phyloP scores from a whole-genome alignment of 2,329 filamentous ascomycete species.

The Aspergillus felis region DNA sequence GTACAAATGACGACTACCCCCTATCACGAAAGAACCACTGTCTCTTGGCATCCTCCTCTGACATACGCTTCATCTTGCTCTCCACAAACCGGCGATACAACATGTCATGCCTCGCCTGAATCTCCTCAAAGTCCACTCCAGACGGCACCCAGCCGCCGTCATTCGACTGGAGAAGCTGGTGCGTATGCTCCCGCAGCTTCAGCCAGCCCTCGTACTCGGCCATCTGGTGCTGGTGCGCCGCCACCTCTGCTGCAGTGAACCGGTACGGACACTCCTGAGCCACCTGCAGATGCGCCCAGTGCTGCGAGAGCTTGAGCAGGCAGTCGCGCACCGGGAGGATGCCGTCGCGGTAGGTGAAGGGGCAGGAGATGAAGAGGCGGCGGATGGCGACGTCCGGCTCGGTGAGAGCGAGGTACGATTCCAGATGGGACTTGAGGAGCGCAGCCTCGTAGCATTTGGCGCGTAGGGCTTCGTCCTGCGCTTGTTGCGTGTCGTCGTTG shows the following conservation, averaged over 20 bases:
- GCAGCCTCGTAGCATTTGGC: constrained; percentile 22
- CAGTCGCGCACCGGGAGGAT: constrained; percentile 12
- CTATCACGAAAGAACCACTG: constrained; percentile 14
- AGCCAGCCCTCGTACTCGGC: constrained; percentile 13
- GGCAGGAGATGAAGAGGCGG: constrained; percentile 11
- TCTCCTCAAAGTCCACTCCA: constrained; percentile 11
- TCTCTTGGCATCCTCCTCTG: constrained; percentile 11
- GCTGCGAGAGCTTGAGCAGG: constrained; percentile 12
- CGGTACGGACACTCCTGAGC: constrained; percentile 9
- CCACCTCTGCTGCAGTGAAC: constrained; percentile 7
- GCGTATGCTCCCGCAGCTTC: constrained; percentile 11
- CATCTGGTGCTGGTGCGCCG: constrained; percentile 8
- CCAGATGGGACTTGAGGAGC: constrained; percentile 14
- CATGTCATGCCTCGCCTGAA: constrained; percentile 7
- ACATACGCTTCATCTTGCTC: constrained; percentile 4
- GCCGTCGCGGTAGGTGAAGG: constrained; percentile 12
- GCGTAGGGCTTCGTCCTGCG: constrained; percentile 10
- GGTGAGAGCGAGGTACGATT: constrained; percentile 16
- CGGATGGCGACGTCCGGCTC: constrained; percentile 11
- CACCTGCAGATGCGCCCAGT: constrained; percentile 9
- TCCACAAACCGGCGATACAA: constrained; percentile 11
- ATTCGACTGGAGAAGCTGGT: constrained; percentile 11
- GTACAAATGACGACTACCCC: neutral
- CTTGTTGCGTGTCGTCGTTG: constrained; percentile 8
- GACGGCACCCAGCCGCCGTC: constrained; percentile 14